Base-by-base conservation (phyloP, 306 rosid species). In the Phaseolus lunatus region DNA sequence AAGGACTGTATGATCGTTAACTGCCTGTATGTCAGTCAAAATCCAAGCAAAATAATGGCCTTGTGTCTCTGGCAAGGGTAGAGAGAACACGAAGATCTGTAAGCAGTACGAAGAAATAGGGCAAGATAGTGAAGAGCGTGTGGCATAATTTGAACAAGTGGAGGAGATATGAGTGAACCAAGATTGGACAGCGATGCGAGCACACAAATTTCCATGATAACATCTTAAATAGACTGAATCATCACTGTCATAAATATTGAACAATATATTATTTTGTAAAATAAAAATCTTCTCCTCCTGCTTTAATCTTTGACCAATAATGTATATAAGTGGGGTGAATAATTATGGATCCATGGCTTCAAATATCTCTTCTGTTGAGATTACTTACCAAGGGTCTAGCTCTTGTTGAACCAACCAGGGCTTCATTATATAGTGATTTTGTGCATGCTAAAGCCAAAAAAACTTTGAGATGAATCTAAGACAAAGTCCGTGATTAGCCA, bases 181-280 rank as follows among this genome's bases (percentile, higher is more conserved):
- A 73, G 79, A 74, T 75, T 83, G 80, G 85, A 86, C 77, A 84
- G 80, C 83, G 81, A 88, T 75, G 79, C 83, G 66, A 33, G 85
- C 80, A 83, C 88, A 78, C 89, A 81, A 67, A 70, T 84, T 61
- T 90, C 86, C 81, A 87, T 78, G 70, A 62, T 78, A 89, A 77
- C 67, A 77, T 83, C 67, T 41, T 82, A 68, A 82, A 81, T 45
- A 59, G 73, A 73, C 82, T 73, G 83, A 70, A 80, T 67, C 61
- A 78, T 82, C 88, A 74, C 84, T 73, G 43, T 79, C 87, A 83
- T 71, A 61, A 73, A 82, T 73, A 19, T 52, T 82, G 49, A 66
- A 63, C 29, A 49, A 35, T 27, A 68, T 61, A 61, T 29, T 20
- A 15, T 48, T 70, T 27, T 48, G 14, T 33, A 48, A 52, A 71